Percentiles rank a stretch among this genome's conserved stretches.
Evolutionary conservation across 1,284 basidiomycete species (phyloP).

Genomic region (Spongiforma sp.): DNA sequence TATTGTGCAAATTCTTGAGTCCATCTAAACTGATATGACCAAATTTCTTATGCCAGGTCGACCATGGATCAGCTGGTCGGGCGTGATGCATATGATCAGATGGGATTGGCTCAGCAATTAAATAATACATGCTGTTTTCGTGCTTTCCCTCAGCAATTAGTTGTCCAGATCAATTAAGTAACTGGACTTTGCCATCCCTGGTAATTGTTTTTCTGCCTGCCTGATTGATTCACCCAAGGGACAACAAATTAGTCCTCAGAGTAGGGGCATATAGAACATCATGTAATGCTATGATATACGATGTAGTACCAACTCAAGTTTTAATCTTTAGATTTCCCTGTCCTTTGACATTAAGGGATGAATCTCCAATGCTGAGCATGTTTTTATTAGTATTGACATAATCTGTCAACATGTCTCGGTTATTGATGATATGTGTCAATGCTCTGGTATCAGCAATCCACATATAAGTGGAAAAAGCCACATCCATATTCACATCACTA

Average conservation of each 20-base stretch:
- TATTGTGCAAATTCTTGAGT: background rate
- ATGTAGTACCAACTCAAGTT: no score
- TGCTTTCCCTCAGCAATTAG: background rate
- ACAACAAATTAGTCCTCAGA: background rate
- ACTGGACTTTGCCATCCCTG: background rate
- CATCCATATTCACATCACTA: no score
- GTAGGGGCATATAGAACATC: background rate
- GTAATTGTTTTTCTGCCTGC: background rate
- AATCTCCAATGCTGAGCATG: no score
- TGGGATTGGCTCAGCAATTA: background rate
- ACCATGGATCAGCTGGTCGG: background rate
- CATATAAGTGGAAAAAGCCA: no score
- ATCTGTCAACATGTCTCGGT: no score
- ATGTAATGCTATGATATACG: background rate
- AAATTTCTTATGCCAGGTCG: background rate
- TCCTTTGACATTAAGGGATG: no score
- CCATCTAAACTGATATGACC: background rate
- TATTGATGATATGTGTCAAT: no score
- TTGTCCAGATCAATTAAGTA: background rate
- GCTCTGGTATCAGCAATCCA: no score
- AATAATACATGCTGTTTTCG: background rate
- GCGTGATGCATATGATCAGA: accelerated
- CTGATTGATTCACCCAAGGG: background rate
- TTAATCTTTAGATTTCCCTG: no score
- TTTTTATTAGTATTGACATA: no score